Evolutionary conservation across 202 grass and related monocot species (phyloP).

Genomic region (Panicum virgatum): DNA sequence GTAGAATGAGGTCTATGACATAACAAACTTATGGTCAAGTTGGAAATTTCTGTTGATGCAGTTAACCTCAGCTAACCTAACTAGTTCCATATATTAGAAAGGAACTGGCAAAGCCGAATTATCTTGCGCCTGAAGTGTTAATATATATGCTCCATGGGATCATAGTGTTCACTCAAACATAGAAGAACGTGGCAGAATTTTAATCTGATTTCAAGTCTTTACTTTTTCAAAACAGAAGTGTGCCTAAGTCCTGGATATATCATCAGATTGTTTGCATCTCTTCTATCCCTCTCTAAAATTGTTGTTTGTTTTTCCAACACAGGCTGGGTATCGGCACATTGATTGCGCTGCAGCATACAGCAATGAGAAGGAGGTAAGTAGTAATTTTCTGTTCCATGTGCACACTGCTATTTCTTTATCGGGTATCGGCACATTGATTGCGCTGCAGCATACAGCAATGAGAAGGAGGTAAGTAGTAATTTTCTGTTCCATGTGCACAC

Average conservation of each 20-base stretch:
- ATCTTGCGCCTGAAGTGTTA: not conserved
- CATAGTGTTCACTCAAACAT: not conserved
- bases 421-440: conserved; percentile 85
- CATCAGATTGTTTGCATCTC: not conserved
- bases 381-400: not conserved
- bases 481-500: not conserved
- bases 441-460: conserved; percentile 60
- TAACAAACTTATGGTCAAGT: not conserved
- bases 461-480: conserved; percentile 58
- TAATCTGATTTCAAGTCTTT: not conserved
- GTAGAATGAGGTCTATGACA: not conserved
- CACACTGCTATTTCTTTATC: not conserved
- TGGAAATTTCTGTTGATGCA: not conserved
- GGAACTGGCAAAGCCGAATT: not conserved
- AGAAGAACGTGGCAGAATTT: not conserved
- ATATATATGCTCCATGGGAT: not conserved
- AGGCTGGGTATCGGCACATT: conserved; percentile 85
- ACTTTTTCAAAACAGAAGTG: not conserved
- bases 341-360: conserved; percentile 63
- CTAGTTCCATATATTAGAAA: not conserved
- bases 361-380: conserved; percentile 72
- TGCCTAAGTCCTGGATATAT: not conserved
- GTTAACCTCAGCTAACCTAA: not conserved
- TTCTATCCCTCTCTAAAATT: conserved; percentile 11
- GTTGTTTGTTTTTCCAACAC: conserved; percentile 11